phyloP scores from a whole-genome alignment of 352 stramenopile genomes.

The Phytophthora cactorum region DNA sequence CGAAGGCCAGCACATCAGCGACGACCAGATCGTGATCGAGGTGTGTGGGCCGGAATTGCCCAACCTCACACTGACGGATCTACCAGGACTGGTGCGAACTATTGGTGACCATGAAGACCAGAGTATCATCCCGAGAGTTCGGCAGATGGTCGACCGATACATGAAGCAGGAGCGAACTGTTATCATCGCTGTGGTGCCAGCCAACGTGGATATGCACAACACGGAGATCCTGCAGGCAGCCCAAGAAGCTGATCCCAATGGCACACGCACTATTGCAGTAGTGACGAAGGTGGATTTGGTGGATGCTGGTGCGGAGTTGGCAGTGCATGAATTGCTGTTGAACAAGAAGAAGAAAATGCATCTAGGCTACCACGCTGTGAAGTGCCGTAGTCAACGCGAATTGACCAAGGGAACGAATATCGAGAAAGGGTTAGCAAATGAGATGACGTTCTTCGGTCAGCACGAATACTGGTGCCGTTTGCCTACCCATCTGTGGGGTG shows the following conservation, averaged over 20 bases:
- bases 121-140: constrained; percentile 70
- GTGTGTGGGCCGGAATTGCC: constrained; percentile 63
- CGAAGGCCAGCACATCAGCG: constrained; percentile 73
- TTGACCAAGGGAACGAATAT: constrained; percentile 65
- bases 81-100: constrained; percentile 77
- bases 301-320: constrained; percentile 72
- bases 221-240: constrained; percentile 82
- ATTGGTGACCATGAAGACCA: constrained; percentile 65
- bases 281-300: constrained; percentile 92
- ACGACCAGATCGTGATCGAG: constrained; percentile 83
- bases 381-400: constrained; percentile 79
- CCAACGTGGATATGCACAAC: constrained; percentile 89
- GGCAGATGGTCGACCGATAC: constrained; percentile 74
- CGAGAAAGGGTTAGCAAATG: constrained; percentile 50
- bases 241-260: constrained; percentile 67
- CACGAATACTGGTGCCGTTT: constrained; percentile 56
- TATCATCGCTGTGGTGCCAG: constrained; percentile 86
- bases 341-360: constrained; percentile 72
- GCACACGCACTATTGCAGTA: constrained; percentile 88
- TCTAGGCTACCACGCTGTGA: constrained; percentile 88
- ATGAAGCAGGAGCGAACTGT: constrained; percentile 79
- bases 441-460: constrained; percentile 63
- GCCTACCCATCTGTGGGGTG: constrained; percentile 39
- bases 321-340: constrained; percentile 75
- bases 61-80: constrained; percentile 83